Conservation (phyloP, 306 rosid species). For the Fagus crenata region DNA sequence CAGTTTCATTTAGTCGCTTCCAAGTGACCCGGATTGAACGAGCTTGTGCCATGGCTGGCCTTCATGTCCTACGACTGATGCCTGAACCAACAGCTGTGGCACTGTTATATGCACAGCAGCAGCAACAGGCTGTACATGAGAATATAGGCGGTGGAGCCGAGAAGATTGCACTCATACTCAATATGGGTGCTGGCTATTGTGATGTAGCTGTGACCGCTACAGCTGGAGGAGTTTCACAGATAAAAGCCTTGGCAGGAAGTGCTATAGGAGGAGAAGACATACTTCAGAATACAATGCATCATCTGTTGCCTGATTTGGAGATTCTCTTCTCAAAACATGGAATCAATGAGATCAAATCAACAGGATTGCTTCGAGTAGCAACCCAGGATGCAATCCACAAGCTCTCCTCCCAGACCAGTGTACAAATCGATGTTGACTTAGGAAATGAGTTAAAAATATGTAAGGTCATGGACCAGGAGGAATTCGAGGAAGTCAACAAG, state of each 20-base stretch:
- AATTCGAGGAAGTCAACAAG: slow-evolving; percentile 74
- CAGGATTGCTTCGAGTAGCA: slow-evolving; percentile 70
- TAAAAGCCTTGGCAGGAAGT: slow-evolving; percentile 77
- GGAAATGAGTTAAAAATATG: slow-evolving; percentile 57
- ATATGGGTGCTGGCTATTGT: slow-evolving; percentile 88
- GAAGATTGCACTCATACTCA: slow-evolving; percentile 79
- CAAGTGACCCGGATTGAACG: slow-evolving; percentile 75
- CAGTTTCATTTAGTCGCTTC: slow-evolving; percentile 82
- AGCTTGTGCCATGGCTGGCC: slow-evolving; percentile 93
- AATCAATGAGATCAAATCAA: slow-evolving; percentile 48
- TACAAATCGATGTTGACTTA: slow-evolving; percentile 61
- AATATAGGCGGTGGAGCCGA: slow-evolving; percentile 59
- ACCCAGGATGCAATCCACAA: slow-evolving; percentile 74
- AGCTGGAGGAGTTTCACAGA: slow-evolving; percentile 80
- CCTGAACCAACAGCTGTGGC: slow-evolving; percentile 97
- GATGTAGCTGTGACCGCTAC: slow-evolving; percentile 80
- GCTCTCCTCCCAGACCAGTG: slow-evolving; percentile 57
- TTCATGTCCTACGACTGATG: slow-evolving; percentile 71
- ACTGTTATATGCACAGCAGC: slow-evolving; percentile 68
- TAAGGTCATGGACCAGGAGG: slow-evolving; percentile 50
- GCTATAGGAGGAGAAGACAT: slow-evolving; percentile 92
- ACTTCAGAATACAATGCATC: slow-evolving; percentile 76
- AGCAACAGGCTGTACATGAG: slow-evolving; percentile 56
- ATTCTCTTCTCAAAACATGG: slow-evolving; percentile 46
- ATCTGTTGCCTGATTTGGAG: slow-evolving; percentile 64